Evolutionary conservation across 1,284 basidiomycete species (phyloP).

Genomic region (Malassezia caprae): DNA sequence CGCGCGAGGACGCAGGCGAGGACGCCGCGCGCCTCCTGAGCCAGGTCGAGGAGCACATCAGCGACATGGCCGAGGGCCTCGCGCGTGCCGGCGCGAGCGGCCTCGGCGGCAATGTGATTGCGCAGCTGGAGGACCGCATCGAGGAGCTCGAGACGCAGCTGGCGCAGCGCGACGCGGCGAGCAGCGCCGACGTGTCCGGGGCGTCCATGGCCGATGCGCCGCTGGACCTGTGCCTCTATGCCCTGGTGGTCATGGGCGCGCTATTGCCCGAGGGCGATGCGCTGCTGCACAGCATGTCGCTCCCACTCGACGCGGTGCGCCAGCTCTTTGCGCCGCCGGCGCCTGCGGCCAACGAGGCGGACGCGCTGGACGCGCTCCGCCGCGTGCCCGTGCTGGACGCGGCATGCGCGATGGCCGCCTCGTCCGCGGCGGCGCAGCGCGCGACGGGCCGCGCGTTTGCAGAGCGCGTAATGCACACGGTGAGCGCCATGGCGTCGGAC

Average conservation of each 20-base stretch:
- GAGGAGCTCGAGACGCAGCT: constrained; percentile 16
- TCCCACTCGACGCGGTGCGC: constrained; percentile 8
- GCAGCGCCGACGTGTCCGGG: background rate
- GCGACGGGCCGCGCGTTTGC: constrained; percentile 4
- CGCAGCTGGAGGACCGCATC: constrained; percentile 18
- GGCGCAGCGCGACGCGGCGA: background rate
- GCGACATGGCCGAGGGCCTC: constrained; percentile 35
- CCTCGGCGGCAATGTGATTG: constrained; percentile 16
- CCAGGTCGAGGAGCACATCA: constrained; percentile 33
- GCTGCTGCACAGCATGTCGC: constrained; percentile 16
- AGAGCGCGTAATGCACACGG: background rate
- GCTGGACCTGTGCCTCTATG: constrained; percentile 6
- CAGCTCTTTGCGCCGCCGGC: constrained; percentile 8
- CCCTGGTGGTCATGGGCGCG: constrained; percentile 8
- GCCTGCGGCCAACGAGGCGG: background rate
- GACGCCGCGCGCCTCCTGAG: constrained; percentile 29
- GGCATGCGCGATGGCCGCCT: background rate
- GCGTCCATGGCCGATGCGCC: background rate
- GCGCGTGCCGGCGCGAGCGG: constrained; percentile 13
- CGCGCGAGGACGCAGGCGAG: constrained; percentile 21
- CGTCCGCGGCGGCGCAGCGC: background rate
- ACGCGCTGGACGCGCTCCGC: background rate
- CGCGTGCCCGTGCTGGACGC: background rate
- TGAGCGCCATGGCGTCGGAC: background rate
- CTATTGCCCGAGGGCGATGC: constrained; percentile 10